Evolutionary conservation across 73 alveolate species (phyloP).

Genomic region (Paramecium pentaurelia): DNA sequence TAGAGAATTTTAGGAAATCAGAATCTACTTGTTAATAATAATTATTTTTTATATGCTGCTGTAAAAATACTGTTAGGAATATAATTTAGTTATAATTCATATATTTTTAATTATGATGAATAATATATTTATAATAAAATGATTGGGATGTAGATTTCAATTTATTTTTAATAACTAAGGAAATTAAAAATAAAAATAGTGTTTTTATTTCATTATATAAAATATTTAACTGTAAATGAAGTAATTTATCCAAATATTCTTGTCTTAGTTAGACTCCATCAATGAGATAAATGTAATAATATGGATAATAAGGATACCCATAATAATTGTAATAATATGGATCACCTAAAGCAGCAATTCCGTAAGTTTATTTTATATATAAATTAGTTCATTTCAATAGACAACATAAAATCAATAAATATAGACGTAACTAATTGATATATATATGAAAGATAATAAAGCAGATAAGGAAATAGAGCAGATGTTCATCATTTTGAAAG

Average conservation of each 20-base stretch:
- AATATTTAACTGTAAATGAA: neutral
- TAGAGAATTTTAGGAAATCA: too few species aligned
- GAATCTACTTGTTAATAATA: too few species aligned
- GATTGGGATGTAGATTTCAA: neutral
- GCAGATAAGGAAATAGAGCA: neutral
- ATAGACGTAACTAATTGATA: neutral
- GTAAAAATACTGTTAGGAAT: too few species aligned
- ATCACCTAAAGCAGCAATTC: neutral
- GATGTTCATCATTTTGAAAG: constrained; percentile 44
- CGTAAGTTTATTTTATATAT: neutral
- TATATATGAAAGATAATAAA: neutral
- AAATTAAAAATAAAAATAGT: neutral
- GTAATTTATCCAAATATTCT: neutral
- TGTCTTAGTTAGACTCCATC: neutral
- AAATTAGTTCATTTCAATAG: neutral
- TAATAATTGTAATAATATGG: neutral
- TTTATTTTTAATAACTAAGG: neutral
- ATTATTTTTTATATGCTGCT: too few species aligned
- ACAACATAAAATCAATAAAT: neutral
- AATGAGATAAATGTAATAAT: neutral
- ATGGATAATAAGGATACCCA: neutral
- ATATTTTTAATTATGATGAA: neutral
- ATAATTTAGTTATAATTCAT: too few species aligned
- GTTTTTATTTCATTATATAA: neutral
- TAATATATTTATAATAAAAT: too few species aligned